Evolutionary conservation across 306 rosid species (phyloP), one percentile per base, ranked within the genome.

Genomic region (Carpinus viminea): DNA sequence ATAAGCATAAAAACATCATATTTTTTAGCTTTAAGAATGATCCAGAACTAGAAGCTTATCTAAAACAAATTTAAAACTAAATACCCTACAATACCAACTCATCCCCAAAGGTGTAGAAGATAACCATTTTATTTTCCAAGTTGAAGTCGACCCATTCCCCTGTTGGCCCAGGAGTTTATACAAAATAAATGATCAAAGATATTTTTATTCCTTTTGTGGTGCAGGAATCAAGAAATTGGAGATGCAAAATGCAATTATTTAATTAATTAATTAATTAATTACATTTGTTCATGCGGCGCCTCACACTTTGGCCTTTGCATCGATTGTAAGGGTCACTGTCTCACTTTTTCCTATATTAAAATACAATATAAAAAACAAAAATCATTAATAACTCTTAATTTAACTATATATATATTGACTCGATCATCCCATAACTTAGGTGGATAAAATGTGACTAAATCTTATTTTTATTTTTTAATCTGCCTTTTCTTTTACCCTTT

Each of bases 211-310:
- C 36, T 43, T 68, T 15, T 53, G 62, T 61, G 73, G 73, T 76
- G 69, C 34, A 71, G 12, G 55, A 70, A 52, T 36, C 68, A 8
- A 46, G 57, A 76, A 70, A 45, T 2, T 31, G 68, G 20, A 60
- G 11, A 45, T 9, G 74, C 4, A 57, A 17, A 61, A 31, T 36
- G 43, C 46, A 77, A 77, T 4, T 24, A 24, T 76, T 41, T 41
- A 41, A 3, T 28, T 28, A 28, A 2, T 31, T 31, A 31, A 2
- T 28, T 28, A 28, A 2, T 31, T 31, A 31, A 2, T 31, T 3
- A 38, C 0, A 41, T 41, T 41, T 41, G 8, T 41, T 52, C 80
- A 78, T 68, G 79, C 70, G 74, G 79, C 86, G 82, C 72, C 65
- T 64, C 76, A 1, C 71, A 70, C 70, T 54, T 71, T 31, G 45